A percentile compares a stretch with the other conserved stretches of the same genome.
Evolutionary conservation across 2,329 filamentous ascomycete genomes (phyloP).

Genomic region (Lecanicillium sp.): DNA sequence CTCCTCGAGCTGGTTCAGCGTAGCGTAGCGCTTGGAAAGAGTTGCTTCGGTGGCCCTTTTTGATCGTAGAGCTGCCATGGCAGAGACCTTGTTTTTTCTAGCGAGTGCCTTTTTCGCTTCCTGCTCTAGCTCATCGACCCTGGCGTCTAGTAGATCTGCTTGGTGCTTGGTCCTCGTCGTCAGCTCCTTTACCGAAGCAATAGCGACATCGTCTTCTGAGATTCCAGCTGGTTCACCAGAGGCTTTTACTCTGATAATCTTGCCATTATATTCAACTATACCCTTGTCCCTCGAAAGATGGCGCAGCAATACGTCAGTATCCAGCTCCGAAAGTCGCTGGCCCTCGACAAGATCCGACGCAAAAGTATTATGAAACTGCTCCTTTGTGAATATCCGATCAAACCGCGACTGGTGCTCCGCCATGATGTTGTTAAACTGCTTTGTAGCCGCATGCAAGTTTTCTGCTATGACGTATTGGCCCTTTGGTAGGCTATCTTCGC

Average conservation of each 20-base stretch:
- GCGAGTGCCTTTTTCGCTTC: conserved; percentile 63
- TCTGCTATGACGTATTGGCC: conserved; percentile 58
- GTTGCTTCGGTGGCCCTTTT: conserved; percentile 76
- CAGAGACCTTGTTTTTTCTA: conserved; percentile 63
- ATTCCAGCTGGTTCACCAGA: conserved; percentile 43
- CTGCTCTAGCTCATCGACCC: conserved; percentile 55
- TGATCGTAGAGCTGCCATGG: conserved; percentile 68
- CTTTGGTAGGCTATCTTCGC: conserved; percentile 47
- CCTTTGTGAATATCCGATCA: conserved; percentile 59
- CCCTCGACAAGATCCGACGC: conserved; percentile 40
- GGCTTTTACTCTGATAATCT: conserved; percentile 66
- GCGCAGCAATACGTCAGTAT: conserved; percentile 61
- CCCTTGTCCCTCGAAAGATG: conserved; percentile 62
- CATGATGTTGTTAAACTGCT: conserved; percentile 40
- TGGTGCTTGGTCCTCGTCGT: conserved; percentile 68
- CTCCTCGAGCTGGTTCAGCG: conserved; percentile 73
- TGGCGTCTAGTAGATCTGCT: conserved; percentile 55
- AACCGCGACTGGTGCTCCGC: conserved; percentile 40
- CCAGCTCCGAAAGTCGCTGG: conserved; percentile 47
- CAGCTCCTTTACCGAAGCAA: conserved; percentile 76
- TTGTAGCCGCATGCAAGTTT: conserved; percentile 52
- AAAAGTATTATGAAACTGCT: conserved; percentile 55
- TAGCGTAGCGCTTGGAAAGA: conserved; percentile 61
- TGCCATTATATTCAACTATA: conserved; percentile 49
- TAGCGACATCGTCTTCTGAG: conserved; percentile 69